A percentile compares a stretch with the other conserved stretches of the same genome.
Evolutionary conservation across 2,329 filamentous ascomycete species (phyloP).

Genomic region (Trichoderma brevicompactum): DNA sequence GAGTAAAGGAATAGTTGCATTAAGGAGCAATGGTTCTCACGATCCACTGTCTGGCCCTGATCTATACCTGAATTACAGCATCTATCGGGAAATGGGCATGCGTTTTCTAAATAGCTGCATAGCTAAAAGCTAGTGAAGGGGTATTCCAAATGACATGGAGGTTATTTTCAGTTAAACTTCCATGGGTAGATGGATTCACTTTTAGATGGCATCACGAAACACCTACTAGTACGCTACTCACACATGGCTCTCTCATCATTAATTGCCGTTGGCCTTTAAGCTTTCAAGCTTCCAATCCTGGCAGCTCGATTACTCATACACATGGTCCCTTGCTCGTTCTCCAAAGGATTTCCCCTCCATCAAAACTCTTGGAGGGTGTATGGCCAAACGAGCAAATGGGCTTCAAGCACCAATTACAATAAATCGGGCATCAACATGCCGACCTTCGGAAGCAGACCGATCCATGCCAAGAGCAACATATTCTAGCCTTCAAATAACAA

Average conservation of each 20-base stretch:
- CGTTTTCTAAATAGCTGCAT: neutral
- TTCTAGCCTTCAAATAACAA: neutral
- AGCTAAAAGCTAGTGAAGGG: neutral
- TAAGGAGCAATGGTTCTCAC: too few relatives aligned
- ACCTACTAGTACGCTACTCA: neutral
- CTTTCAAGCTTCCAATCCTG: neutral
- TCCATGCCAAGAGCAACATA: neutral
- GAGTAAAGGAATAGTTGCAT: too few relatives aligned
- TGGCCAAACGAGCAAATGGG: neutral
- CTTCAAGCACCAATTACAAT: neutral
- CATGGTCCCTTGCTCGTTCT: neutral
- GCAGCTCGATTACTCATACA: neutral
- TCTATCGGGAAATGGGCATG: too few relatives aligned
- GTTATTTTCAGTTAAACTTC: neutral
- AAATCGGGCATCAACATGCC: conserved; percentile 5
- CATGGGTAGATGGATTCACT: neutral
- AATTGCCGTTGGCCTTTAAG: neutral
- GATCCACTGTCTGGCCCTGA: too few relatives aligned
- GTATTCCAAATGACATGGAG: neutral
- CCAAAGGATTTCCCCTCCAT: neutral
- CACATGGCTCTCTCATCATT: neutral
- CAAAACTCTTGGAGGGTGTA: neutral
- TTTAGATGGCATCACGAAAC: neutral
- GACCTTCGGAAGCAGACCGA: neutral
- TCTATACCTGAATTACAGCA: too few relatives aligned